Evolutionary conservation across 1,284 basidiomycete genomes (phyloP).

Genomic region (Papiliotrema flavescens): DNA sequence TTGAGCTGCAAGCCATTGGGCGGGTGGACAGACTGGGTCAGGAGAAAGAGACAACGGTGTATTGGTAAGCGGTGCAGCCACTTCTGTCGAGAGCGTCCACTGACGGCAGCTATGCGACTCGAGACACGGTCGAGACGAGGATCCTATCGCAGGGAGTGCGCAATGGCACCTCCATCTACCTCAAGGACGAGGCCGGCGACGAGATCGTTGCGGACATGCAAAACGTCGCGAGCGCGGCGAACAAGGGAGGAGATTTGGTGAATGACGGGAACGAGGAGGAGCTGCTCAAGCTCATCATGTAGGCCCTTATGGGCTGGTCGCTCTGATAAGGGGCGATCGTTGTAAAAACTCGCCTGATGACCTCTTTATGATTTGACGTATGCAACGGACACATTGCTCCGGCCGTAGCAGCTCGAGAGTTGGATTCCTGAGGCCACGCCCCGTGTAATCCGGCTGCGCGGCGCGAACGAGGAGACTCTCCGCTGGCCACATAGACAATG

Average conservation of each 20-base stretch:
- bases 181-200: conserved; percentile 28
- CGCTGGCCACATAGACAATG: background rate
- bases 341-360: no score
- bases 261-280: conserved; percentile 30
- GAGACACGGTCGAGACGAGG: conserved; percentile 44
- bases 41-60: conserved; percentile 42
- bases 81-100: background rate
- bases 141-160: conserved; percentile 42
- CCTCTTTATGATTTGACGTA: no score
- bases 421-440: no score
- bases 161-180: conserved; percentile 45
- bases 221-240: conserved; percentile 40
- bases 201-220: conserved; percentile 28
- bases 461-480: background rate
- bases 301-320: background rate
- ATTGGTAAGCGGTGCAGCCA: conserved; percentile 25
- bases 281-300: conserved; percentile 30
- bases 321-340: no score
- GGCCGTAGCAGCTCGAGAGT: no score
- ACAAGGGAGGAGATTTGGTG: conserved; percentile 39
- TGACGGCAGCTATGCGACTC: conserved; percentile 36
- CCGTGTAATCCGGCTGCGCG: background rate
- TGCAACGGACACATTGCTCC: no score
- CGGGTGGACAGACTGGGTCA: conserved; percentile 44
- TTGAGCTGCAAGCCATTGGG: conserved; percentile 48